A percentile compares a stretch with the other conserved stretches of the same genome.
These are phyloP conservation scores for Clathrospora elynae DNA, from an alignment of 2,329 filamentous ascomycete species.

Conservation along the genomic window DNA sequence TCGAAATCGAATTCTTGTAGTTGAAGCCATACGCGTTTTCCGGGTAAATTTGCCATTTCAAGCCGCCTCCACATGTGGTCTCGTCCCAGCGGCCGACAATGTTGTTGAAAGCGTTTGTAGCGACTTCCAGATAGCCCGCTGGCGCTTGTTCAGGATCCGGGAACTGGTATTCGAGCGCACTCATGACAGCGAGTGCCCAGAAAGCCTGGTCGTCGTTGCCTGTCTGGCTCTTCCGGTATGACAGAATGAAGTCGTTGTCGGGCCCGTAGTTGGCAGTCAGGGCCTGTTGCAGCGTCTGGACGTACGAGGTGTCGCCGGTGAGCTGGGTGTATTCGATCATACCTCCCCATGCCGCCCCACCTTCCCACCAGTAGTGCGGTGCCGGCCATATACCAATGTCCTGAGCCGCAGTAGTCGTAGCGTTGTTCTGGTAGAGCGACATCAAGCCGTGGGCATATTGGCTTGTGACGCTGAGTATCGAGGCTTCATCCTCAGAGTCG, in stretches of 20 bases:
- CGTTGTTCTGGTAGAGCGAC: slow-evolving; percentile 43
- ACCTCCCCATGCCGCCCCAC: slow-evolving; percentile 48
- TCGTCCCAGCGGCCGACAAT: slow-evolving; percentile 73
- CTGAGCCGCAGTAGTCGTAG: slow-evolving; percentile 24
- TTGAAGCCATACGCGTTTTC: slow-evolving; percentile 73
- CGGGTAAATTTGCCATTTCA: slow-evolving; percentile 81
- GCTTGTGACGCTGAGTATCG: slow-evolving; percentile 34
- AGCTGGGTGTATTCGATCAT: slow-evolving; percentile 55
- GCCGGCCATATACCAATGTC: slow-evolving; percentile 50
- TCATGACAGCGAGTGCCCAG: slow-evolving; percentile 71
- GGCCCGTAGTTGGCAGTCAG: slow-evolving; percentile 51
- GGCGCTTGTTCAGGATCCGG: slow-evolving; percentile 60
- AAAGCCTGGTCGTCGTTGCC: slow-evolving; percentile 79
- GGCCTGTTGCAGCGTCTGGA: slow-evolving; percentile 50
- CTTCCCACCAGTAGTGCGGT: slow-evolving; percentile 57
- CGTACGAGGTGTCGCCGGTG: slow-evolving; percentile 53
- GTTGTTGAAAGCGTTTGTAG: slow-evolving; percentile 73
- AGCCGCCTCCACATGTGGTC: slow-evolving; percentile 69
- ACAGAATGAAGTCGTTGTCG: slow-evolving; percentile 52
- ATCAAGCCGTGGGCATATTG: slow-evolving; percentile 45
- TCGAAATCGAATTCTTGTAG: slow-evolving; percentile 83
- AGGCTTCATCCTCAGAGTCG: slow-evolving; percentile 42
- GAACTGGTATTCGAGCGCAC: slow-evolving; percentile 71
- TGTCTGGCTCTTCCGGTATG: slow-evolving; percentile 46
- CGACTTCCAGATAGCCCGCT: slow-evolving; percentile 66